Percentiles rank a stretch among this genome's conserved stretches.
These are phyloP conservation scores for Monilinia aucupariae DNA, from an alignment of 2,329 filamentous ascomycete genomes.

Conservation along the genomic window DNA sequence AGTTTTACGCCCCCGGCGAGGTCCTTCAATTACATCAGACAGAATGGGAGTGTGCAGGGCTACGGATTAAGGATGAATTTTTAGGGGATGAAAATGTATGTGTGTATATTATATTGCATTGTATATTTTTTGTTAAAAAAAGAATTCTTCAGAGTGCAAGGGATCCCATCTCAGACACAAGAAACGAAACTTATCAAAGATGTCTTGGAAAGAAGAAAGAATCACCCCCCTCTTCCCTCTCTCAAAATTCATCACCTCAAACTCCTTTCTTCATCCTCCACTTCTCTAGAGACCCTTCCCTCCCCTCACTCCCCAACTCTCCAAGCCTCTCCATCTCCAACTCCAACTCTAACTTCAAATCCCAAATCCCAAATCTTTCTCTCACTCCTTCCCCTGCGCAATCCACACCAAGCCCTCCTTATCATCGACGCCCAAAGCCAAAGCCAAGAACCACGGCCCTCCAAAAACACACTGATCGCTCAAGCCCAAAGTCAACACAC, in stretches of 20 bases:
- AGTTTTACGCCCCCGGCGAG: not conserved
- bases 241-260: no score
- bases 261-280: no score
- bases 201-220: no score
- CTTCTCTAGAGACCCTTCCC: no score
- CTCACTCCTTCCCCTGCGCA: not conserved
- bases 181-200: no score
- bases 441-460: conserved; percentile 8
- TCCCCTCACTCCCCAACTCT: no score
- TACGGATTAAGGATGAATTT: conserved; percentile 2
- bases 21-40: no score
- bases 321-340: no score
- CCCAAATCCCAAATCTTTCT: no score
- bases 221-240: no score
- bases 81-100: not conserved
- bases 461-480: not conserved
- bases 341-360: no score
- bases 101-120: conserved; percentile 13
- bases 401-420: not conserved
- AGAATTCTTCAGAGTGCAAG: not conserved
- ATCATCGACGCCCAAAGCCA: conserved; percentile 4
- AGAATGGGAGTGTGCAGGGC: conserved; percentile 5
- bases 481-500: not conserved
- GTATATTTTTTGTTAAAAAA: conserved; percentile 1
- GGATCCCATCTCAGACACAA: no score